A percentile compares a stretch with the other conserved stretches of the same genome.
Evolutionary conservation across 177 flowering plant species (phyloP).

Genomic region (Vitis hybrid): DNA sequence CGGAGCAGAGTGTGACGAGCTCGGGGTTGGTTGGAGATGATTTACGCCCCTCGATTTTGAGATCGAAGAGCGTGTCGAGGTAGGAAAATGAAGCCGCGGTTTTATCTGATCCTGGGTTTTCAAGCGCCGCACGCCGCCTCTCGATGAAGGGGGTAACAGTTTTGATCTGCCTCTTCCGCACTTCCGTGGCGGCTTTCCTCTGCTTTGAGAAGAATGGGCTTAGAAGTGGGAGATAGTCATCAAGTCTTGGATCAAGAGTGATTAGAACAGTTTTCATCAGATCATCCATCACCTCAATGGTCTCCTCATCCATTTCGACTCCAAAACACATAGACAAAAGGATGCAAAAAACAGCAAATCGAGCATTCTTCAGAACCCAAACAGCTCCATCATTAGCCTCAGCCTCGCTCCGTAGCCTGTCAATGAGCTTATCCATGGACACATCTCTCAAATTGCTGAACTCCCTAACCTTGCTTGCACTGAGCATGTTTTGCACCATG

Average conservation of each 20-base stretch:
- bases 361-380: conserved; percentile 63
- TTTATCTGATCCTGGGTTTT: conserved; percentile 33
- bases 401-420: conserved; percentile 51
- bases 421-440: conserved; percentile 70
- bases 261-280: conserved; percentile 67
- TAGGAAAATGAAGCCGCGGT: conserved; percentile 61
- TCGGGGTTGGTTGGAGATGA: conserved; percentile 50
- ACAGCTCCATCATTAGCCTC: conserved; percentile 50
- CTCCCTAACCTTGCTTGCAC: conserved; percentile 51
- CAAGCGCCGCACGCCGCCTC: conserved; percentile 36
- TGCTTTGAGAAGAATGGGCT: conserved; percentile 74
- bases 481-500: conserved; percentile 87
- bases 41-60: conserved; percentile 69
- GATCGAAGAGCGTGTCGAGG: conserved; percentile 81
- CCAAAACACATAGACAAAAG: conserved; percentile 88
- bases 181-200: conserved; percentile 47
- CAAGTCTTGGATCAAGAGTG: conserved; percentile 68
- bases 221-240: conserved; percentile 76
- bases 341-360: conserved; percentile 82
- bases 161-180: conserved; percentile 61
- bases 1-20: conserved; percentile 86
- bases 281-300: conserved; percentile 50
- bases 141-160: conserved; percentile 61
- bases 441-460: conserved; percentile 39
- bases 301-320: conserved; percentile 67